Evolutionary conservation across 331 rosid species (phyloP), one percentile per base, ranked within the genome.

Genomic region (Pyrus hybrid): DNA sequence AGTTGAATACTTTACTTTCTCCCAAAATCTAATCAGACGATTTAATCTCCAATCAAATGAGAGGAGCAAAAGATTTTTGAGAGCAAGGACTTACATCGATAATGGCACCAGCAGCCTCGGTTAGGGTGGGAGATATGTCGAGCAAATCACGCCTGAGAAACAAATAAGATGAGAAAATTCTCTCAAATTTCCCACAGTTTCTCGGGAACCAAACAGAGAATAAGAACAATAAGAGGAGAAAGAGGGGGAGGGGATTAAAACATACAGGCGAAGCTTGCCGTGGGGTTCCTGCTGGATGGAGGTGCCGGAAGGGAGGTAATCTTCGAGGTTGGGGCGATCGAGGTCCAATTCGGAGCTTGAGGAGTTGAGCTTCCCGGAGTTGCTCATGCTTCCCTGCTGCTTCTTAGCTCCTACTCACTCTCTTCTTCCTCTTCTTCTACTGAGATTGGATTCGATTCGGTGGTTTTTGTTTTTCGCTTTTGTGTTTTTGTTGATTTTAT

Each of bases 71-170:
- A 64, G 73, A 64, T 11, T 72, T 13, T 71, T 12, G 22, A 2
- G 41, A 51, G 21, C 20, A 32, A 67, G 43, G 47, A 77, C 87
- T 86, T 78, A 94, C 99, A 84, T 94, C 97, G 66, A 94, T 91
- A 76, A 94, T 94, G 76, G 99, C 99, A 62, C 99, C 99, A 20
- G 99, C 97, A 29, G 99, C 97, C 83, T 90, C 97, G 17, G 99
- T 85, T 11, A 94, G 84, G 30, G 92, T 79, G 20, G 97, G 97
- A 22, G 99, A 90, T 70, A 94, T 90, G 71, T 92, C 88, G 25
- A 92, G 96, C 80, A 94, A 90, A 84, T 92, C 97, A 67, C 88
- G 86, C 81, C 99, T 94, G 74, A 41, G 29, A 76, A 37, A 20
- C 3, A 20, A 57, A 61, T 30, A 26, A 60, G 32, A 22, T 61